Conservation (phyloP, 2,329 filamentous ascomycete species). For the Aspergillus chevalieri region DNA sequence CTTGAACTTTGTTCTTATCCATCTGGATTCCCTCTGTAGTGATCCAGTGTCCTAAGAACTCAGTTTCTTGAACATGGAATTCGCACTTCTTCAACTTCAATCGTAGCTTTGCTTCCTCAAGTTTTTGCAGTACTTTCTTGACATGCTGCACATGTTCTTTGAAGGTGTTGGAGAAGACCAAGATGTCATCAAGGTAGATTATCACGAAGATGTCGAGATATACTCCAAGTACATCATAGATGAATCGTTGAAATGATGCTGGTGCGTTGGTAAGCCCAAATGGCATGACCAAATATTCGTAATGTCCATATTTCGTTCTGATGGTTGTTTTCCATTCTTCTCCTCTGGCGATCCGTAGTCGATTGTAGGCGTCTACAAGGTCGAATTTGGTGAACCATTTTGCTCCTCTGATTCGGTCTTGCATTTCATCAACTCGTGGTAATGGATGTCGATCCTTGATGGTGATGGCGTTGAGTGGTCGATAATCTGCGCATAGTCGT, state of each 20-base stretch:
- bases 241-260: conserved; percentile 5
- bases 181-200: neutral
- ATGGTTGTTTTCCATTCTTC: conserved; percentile 10
- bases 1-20: too few species aligned
- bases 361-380: conserved; percentile 14
- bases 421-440: conserved; percentile 17
- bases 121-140: neutral
- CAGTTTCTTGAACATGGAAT: neutral
- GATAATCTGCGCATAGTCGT: conserved; percentile 12
- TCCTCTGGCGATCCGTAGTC: conserved; percentile 12
- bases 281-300: conserved; percentile 17
- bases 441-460: conserved; percentile 21
- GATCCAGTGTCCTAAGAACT: neutral
- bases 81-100: neutral
- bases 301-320: conserved; percentile 12
- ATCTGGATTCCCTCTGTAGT: too few species aligned
- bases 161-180: neutral
- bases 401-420: conserved; percentile 10
- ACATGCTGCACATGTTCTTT: neutral
- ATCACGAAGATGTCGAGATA: neutral
- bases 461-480: conserved; percentile 18
- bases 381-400: conserved; percentile 21
- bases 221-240: too few species aligned
- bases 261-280: conserved; percentile 19
- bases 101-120: neutral